Conservation (phyloP, 2,329 filamentous ascomycete genomes). For the Beauveria pseudobassiana region DNA sequence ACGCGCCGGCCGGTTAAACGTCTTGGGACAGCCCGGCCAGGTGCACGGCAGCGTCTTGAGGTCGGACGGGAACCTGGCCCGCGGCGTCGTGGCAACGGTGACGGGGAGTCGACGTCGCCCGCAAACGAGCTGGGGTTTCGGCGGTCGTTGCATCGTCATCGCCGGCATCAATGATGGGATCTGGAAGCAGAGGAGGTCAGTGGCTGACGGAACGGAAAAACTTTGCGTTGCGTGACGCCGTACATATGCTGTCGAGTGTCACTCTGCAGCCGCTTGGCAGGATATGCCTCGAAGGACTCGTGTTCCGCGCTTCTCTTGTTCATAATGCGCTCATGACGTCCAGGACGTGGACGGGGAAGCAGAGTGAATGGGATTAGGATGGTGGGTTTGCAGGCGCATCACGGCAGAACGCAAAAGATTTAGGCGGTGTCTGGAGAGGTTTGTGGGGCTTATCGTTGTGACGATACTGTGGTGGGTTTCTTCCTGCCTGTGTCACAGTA, state of each 20-base stretch:
- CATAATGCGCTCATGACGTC: slow-evolving; percentile 20
- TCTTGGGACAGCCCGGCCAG: slow-evolving; percentile 66
- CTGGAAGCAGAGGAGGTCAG: slow-evolving; percentile 11
- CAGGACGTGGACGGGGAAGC: background rate
- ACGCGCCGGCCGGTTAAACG: slow-evolving; percentile 79
- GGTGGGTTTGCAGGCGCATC: background rate
- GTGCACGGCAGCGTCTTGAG: slow-evolving; percentile 73
- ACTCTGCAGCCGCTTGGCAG: slow-evolving; percentile 21
- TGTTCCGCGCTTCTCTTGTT: slow-evolving; percentile 24
- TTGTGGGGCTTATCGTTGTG: slow-evolving; percentile 19
- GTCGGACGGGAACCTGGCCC: slow-evolving; percentile 56
- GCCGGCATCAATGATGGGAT: slow-evolving; percentile 23
- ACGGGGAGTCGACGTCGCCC: slow-evolving; percentile 23
- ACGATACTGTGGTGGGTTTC: slow-evolving; percentile 10
- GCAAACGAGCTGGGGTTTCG: slow-evolving; percentile 25
- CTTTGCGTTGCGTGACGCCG: background rate
- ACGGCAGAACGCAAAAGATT: slow-evolving; percentile 27
- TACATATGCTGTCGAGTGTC: slow-evolving; percentile 19
- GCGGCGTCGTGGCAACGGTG: slow-evolving; percentile 33
- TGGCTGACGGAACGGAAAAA: background rate
- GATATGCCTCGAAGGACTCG: slow-evolving; percentile 18
- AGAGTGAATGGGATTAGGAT: slow-evolving; percentile 8
- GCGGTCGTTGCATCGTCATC: slow-evolving; percentile 27
- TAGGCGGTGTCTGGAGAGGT: slow-evolving; percentile 26
- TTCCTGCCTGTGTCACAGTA: too few species aligned